A percentile compares a stretch with the other conserved stretches of the same genome.
These are phyloP conservation scores for Talaromyces sp. DNA, from an alignment of 2,329 filamentous ascomycete genomes.

Conservation along the genomic window DNA sequence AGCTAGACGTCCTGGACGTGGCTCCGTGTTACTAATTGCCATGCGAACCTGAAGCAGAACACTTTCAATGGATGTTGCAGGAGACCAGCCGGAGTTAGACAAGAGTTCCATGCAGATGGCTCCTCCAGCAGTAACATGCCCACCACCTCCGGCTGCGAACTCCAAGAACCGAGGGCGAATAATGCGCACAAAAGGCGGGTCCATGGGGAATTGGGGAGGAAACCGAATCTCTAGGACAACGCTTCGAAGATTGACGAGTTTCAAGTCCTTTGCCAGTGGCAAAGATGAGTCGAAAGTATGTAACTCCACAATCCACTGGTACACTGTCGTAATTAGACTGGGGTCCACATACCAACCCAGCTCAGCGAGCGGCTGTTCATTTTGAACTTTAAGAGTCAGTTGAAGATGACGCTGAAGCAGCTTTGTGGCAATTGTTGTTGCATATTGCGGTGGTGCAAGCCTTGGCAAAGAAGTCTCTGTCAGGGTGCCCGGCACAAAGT, in stretches of 20 bases:
- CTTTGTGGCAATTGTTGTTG: constrained; percentile 62
- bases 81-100: constrained; percentile 80
- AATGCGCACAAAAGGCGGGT: constrained; percentile 82
- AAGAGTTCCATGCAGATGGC: constrained; percentile 84
- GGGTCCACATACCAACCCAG: constrained; percentile 83
- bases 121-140: constrained; percentile 81
- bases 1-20: constrained; percentile 70
- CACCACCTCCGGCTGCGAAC: constrained; percentile 74
- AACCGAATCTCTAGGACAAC: constrained; percentile 83
- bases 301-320: constrained; percentile 89
- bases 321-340: constrained; percentile 69
- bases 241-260: constrained; percentile 61
- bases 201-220: constrained; percentile 71
- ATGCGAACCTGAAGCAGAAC: constrained; percentile 80
- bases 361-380: constrained; percentile 60
- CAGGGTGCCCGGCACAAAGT: constrained; percentile 70
- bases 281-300: constrained; percentile 75
- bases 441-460: constrained; percentile 68
- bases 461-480: constrained; percentile 64
- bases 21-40: constrained; percentile 70
- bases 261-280: constrained; percentile 76
- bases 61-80: constrained; percentile 72
- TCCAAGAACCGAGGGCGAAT: constrained; percentile 77
- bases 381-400: constrained; percentile 66
- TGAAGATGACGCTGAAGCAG: constrained; percentile 67